Percentiles rank a stretch among this genome's conserved stretches.
Conservation (phyloP, 495 filamentous ascomycete species). For the Annulohypoxylon bovei region DNA sequence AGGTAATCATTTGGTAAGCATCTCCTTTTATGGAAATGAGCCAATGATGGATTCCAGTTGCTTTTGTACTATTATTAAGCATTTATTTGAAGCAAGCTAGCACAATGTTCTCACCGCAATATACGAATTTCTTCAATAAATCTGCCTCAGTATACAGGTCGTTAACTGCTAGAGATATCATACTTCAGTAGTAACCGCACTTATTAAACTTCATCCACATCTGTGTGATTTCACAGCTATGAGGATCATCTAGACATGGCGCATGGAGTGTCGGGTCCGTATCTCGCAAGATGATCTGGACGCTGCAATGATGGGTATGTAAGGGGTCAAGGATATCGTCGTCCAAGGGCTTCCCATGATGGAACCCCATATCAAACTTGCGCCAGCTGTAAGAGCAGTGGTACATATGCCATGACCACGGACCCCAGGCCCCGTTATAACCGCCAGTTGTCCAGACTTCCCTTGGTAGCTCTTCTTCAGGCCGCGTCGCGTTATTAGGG, state of each 20-base stretch:
- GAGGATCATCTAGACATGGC: background rate
- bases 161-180: too few relatives aligned
- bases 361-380: constrained; percentile 13
- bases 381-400: constrained; percentile 20
- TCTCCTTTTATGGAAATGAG: too few relatives aligned
- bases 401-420: constrained; percentile 13
- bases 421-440: constrained; percentile 4
- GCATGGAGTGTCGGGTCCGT: background rate
- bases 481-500: constrained; percentile 11
- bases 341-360: constrained; percentile 11
- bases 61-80: background rate
- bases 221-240: constrained; percentile 8
- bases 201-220: constrained; percentile 24
- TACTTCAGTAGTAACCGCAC: constrained; percentile 11
- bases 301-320: background rate
- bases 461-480: constrained; percentile 2
- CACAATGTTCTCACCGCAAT: too few relatives aligned
- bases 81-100: too few relatives aligned
- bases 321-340: constrained; percentile 20
- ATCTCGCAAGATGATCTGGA: constrained; percentile 4
- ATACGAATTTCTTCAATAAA: background rate
- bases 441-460: constrained; percentile 10
- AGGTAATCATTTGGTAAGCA: too few relatives aligned
- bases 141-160: background rate
- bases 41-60: too few relatives aligned